These are phyloP conservation scores for Cladosporium sp. DNA, from an alignment of 2,329 filamentous ascomycete genomes.

Conservation along the genomic window DNA sequence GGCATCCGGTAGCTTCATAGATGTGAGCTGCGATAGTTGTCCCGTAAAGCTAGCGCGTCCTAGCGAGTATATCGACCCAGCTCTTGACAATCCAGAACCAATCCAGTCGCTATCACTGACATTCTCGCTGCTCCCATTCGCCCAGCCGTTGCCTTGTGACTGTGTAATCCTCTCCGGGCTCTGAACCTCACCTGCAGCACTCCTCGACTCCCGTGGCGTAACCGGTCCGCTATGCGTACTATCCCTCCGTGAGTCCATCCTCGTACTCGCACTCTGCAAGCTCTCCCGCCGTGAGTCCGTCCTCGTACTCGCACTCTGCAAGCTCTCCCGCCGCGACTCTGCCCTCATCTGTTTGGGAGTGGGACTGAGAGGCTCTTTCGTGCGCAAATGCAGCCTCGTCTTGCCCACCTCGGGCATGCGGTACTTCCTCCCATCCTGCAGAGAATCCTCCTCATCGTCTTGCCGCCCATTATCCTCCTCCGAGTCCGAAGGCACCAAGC, in stretches of 20 bases:
- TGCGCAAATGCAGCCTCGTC: slow-evolving; percentile 45
- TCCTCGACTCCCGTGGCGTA: slow-evolving; percentile 4
- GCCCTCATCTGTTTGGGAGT: slow-evolving; percentile 23
- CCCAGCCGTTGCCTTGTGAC: slow-evolving; percentile 2
- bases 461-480: slow-evolving; percentile 51
- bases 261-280: slow-evolving; percentile 2
- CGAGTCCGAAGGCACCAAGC: slow-evolving; percentile 52
- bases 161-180: slow-evolving; percentile 29
- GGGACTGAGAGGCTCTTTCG: slow-evolving; percentile 35
- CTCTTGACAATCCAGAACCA: slow-evolving; percentile 61
- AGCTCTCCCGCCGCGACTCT: slow-evolving; percentile 13
- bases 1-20: slow-evolving; percentile 83
- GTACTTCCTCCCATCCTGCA: slow-evolving; percentile 72
- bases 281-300: slow-evolving; percentile 12
- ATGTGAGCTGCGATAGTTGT: slow-evolving; percentile 88
- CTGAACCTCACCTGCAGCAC: slow-evolving; percentile 36
- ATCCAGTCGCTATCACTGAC: slow-evolving; percentile 66
- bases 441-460: slow-evolving; percentile 33
- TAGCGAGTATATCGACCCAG: slow-evolving; percentile 90
- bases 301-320: background rate
- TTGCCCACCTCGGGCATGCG: slow-evolving; percentile 70
- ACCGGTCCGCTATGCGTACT: slow-evolving; percentile 9
- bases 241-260: background rate
- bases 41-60: slow-evolving; percentile 90
- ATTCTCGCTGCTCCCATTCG: slow-evolving; percentile 30